Percentiles rank a stretch among this genome's conserved stretches.
Conservation (phyloP, 2,329 filamentous ascomycete species). For the Claviceps capensis region DNA sequence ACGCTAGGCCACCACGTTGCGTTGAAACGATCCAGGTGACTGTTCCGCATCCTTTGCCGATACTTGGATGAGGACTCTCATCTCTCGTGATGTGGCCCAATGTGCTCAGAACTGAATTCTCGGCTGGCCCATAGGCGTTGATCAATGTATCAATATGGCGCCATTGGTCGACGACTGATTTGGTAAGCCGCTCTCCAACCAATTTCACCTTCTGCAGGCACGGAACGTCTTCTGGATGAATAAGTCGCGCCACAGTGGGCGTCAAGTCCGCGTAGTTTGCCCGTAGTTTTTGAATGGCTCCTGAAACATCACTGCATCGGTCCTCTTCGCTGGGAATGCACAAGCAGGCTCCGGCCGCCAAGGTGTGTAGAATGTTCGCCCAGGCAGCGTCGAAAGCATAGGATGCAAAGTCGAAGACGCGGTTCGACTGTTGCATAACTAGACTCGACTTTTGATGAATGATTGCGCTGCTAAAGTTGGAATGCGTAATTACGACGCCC, state of each 20-base stretch:
- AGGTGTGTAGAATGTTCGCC: too few species aligned
- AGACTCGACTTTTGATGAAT: constrained; percentile 18
- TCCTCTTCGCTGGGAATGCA: too few species aligned
- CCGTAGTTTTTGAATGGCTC: too few species aligned
- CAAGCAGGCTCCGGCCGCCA: too few species aligned
- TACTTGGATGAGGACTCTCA: not conserved
- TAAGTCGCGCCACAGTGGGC: too few species aligned
- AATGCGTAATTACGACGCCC: not conserved
- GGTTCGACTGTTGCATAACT: constrained; percentile 8
- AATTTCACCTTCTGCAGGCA: too few species aligned
- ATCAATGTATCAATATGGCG: too few species aligned
- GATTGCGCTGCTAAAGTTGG: not conserved
- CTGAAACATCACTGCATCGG: too few species aligned
- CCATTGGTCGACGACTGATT: too few species aligned
- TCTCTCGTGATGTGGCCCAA: constrained; percentile 2
- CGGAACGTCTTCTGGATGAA: too few species aligned
- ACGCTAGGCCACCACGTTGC: not conserved
- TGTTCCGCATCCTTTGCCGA: not conserved
- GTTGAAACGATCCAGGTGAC: not conserved
- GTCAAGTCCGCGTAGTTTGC: too few species aligned
- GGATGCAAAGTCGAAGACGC: constrained; percentile 17
- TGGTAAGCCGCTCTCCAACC: too few species aligned
- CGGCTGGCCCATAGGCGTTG: not conserved
- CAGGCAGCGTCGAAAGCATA: not conserved
- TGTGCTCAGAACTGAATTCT: not conserved